Evolutionary conservation across 768 basidiomycete species (phyloP), one percentile per base, ranked within the genome.

Genomic region (Jaapia argillacea): DNA sequence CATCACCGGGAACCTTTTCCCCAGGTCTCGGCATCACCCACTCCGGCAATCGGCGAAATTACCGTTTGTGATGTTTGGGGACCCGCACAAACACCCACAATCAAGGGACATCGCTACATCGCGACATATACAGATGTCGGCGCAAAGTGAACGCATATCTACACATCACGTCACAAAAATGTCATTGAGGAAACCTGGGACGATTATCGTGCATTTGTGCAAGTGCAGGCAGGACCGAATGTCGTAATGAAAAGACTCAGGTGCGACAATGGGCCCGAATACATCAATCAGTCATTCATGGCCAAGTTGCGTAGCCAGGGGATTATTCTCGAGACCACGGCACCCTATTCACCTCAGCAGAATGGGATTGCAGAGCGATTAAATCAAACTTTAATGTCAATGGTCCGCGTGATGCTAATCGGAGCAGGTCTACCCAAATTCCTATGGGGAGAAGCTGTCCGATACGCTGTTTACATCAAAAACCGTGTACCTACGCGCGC

Each of bases 341-440:
- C 27, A 0, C 43, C 48, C 5, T 13, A 55, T n/a, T 52, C 54
- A 1, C 58, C 51, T 0, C 28, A 55, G 16, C 54, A 60, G 28
- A 64, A 61, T 28, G 53, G 60, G 3, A 45, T 53, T 27, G 54
- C 53, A 0, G 59, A 63, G 40, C 50, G 54, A 27, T 25, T 49
- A 6, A 52, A 57, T 38, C 44, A 51, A 16, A 56, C 55, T 3
- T 6, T 51, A 2, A 12, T 51, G 16, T 50, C 56, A 27, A 40
- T 44, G 10, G 47, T 45, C 3, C 27, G 41, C 2, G 48, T 54
- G 0, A 54, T 58, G 48, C 21, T 54, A 2, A 42, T 45, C 18
- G 53, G 42, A 3, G 26, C 23, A 3, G 38, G 40, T 6, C 18
- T 58, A 10, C 50, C 52, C 1, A 49, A 50, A 27, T 41, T 37